Percentiles rank a stretch among this genome's conserved stretches.
phyloP scores from a whole-genome alignment of 129 eudicot species.

The Tagetes erecta region DNA sequence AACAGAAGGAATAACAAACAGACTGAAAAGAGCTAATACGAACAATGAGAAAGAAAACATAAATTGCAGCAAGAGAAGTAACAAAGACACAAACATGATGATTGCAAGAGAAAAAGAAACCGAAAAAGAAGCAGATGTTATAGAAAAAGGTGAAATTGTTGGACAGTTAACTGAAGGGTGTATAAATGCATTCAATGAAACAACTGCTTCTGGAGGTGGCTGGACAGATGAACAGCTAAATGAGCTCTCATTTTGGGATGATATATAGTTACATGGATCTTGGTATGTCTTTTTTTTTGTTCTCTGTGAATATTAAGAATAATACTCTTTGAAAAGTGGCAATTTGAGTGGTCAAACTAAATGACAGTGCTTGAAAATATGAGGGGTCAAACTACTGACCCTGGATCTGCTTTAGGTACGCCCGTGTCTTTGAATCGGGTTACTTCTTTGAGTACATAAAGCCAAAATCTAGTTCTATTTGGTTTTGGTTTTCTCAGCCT shows the following conservation, averaged over 20 bases:
- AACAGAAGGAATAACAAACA: constrained; percentile 19
- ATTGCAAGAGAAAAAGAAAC: constrained; percentile 17
- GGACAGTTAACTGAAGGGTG: background rate
- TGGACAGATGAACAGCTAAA: constrained; percentile 4
- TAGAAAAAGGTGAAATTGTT: constrained; percentile 16
- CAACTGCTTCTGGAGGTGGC: background rate
- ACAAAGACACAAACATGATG: constrained; percentile 20
- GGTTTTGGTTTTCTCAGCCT: background rate
- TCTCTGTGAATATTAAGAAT: background rate
- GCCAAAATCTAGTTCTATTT: background rate
- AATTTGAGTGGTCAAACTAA: background rate
- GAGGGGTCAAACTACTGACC: background rate
- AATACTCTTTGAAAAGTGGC: background rate
- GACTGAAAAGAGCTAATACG: constrained; percentile 9
- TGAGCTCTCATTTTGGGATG: constrained; percentile 1
- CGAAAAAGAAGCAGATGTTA: constrained; percentile 24
- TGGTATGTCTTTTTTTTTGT: background rate
- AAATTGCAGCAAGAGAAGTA: constrained; percentile 24
- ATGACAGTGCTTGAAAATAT: background rate
- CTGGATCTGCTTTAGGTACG: background rate
- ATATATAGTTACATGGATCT: background rate
- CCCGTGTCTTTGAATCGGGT: background rate
- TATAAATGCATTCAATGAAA: background rate
- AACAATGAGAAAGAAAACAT: constrained; percentile 19
- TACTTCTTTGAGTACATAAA: background rate